A percentile compares a stretch with the other conserved stretches of the same genome.
Conservation (phyloP, 768 basidiomycete species). For the Krasilnikovozyma curviuscula region DNA sequence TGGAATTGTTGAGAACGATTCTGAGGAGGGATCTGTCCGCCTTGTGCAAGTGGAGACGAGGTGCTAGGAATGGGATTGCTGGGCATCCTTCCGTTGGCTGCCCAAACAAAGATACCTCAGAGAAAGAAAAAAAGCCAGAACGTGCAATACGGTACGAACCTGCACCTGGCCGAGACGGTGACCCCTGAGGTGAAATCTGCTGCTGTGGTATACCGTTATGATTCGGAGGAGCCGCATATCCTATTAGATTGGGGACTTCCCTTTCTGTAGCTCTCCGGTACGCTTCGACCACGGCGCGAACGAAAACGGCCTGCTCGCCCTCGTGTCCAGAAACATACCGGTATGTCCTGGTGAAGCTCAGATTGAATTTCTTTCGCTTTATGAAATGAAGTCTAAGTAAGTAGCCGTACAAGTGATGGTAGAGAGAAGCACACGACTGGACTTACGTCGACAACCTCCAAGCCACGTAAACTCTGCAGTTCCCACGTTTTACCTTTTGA, state of each 20-base stretch:
- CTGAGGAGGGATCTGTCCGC: too few species aligned
- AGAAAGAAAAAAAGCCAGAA: too few species aligned
- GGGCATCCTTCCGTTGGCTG: too few species aligned
- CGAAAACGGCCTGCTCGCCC: conserved; percentile 52
- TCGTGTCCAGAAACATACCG: conserved; percentile 66
- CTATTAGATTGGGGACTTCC: conserved; percentile 22
- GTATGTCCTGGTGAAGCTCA: conserved; percentile 78
- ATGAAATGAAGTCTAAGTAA: background rate
- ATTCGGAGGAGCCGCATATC: conserved; percentile 12
- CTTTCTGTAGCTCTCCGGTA: conserved; percentile 24
- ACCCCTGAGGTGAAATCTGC: conserved; percentile 14
- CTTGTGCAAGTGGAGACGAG: too few species aligned
- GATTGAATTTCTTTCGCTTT: conserved; percentile 36
- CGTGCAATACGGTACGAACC: conserved; percentile 10
- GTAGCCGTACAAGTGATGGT: too few species aligned
- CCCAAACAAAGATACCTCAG: too few species aligned
- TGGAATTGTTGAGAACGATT: too few species aligned
- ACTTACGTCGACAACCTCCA: conserved; percentile 55
- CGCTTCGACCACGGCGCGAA: conserved; percentile 42
- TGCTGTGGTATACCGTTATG: conserved; percentile 5
- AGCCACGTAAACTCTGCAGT: conserved; percentile 53
- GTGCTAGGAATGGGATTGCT: too few species aligned
- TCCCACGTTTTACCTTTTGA: conserved; percentile 96
- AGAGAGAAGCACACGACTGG: background rate
- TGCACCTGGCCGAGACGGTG: conserved; percentile 3